Evolutionary conservation across 495 filamentous ascomycete species (phyloP), one percentile per base, ranked within the genome.

Genomic region (Penicillium ucsense): DNA sequence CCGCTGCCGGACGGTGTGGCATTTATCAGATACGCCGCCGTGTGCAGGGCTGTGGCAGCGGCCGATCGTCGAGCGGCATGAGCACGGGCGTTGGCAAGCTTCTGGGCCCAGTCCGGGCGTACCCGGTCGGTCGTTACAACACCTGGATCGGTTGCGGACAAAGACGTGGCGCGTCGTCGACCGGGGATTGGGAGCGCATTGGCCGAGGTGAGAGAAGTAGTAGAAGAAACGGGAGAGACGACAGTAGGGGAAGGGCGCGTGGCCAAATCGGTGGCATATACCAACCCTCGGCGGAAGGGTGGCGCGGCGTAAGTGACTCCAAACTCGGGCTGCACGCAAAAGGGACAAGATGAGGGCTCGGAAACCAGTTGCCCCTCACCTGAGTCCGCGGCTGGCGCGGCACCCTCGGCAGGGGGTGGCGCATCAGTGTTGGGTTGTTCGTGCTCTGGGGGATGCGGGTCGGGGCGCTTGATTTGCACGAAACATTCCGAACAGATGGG

Each of bases 401-500:
- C 63, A 61, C 59, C 67, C 33, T 61, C 64, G 6, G 68, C 47
- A 57, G 70, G 40, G 52, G 66, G 54, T 57, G 73, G 37, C 50
- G 70, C 52, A 65, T 79, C 67, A 54, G 74, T 46, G 43, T 78
- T 65, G 6, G 77, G 62, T 38, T 81, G 77, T 5, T 77, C 76
- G 47, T 94, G 88, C 63, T 98, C 92, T 8, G 92, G 92, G 37
- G 88, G 84, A 67, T 98, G 92, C 9, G 92, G 92, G 56, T 98
- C 92, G 6, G 91, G 88, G 28, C 92, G 80, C 70, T 95, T 98
- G 61, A 98, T 98, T 61, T 98, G 92, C 6, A 98, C 94, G 56
- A 98, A 98, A 62, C 92, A 98, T 69, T 98, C 92, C 40, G 92
- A 97, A 70, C 92, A 98, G 47, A 98, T 97, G 5, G 88, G 76